Percentiles rank a stretch among this genome's conserved stretches.
Conservation (phyloP, 768 basidiomycete genomes). For the Sarcodon sp. region DNA sequence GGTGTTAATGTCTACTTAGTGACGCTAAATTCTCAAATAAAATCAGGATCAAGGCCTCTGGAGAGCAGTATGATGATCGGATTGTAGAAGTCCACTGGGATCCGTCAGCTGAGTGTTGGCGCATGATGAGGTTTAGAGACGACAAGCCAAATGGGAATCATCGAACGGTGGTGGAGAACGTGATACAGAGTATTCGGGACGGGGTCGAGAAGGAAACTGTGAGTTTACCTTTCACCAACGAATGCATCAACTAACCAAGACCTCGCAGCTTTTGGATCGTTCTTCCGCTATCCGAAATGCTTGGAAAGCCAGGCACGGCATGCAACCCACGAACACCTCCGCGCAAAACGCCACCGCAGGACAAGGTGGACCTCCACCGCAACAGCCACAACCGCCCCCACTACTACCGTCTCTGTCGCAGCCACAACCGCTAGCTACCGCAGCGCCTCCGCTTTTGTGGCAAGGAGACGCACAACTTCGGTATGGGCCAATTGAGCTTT, state of each 20-base stretch:
- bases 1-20: not conserved
- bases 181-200: slow-evolving; percentile 85
- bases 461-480: slow-evolving; percentile 23
- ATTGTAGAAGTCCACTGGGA: slow-evolving; percentile 96
- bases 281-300: slow-evolving; percentile 51
- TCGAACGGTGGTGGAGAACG: slow-evolving; percentile 69
- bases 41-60: slow-evolving; percentile 64
- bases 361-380: slow-evolving; percentile 1
- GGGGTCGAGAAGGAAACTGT: slow-evolving; percentile 88
- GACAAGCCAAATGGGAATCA: slow-evolving; percentile 95
- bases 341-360: slow-evolving; percentile 13
- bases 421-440: slow-evolving; percentile 2
- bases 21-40: slow-evolving; percentile 1
- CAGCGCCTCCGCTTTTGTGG: slow-evolving; percentile 11
- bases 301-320: slow-evolving; percentile 53
- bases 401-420: slow-evolving; percentile 11
- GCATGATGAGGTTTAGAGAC: slow-evolving; percentile 86
- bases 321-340: not conserved
- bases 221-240: slow-evolving; percentile 2
- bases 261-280: slow-evolving; percentile 50
- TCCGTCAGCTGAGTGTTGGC: slow-evolving; percentile 49
- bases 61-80: slow-evolving; percentile 87
- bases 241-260: slow-evolving; percentile 6
- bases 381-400: slow-evolving; percentile 7
- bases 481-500: slow-evolving; percentile 53